Evolutionary conservation across 306 rosid species (phyloP).

Genomic region (Fragaria iinumae): DNA sequence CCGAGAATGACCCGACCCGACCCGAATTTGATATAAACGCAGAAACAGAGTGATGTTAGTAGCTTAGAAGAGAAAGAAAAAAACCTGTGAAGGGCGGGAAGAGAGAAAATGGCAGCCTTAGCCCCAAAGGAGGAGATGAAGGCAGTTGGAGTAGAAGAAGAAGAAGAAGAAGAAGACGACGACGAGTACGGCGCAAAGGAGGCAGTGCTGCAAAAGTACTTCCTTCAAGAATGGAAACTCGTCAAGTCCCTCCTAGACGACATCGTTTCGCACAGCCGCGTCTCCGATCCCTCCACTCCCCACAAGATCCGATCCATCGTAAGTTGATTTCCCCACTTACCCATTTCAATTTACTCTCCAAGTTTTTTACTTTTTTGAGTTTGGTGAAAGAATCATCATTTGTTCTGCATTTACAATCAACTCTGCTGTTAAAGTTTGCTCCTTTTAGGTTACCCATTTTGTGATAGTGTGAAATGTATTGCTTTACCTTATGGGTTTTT

Average conservation of each 20-base stretch:
- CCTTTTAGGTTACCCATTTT: not conserved
- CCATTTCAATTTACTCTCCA: not conserved
- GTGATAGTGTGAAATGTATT: not conserved
- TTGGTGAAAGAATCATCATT: too few species aligned
- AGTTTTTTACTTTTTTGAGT: too few species aligned
- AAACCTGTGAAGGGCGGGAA: not conserved
- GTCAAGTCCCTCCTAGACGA: constrained; percentile 68
- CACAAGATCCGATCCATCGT: constrained; percentile 91
- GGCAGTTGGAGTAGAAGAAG: constrained; percentile 19
- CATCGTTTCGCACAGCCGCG: constrained; percentile 64
- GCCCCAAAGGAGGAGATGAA: constrained; percentile 7
- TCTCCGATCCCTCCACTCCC: constrained; percentile 58
- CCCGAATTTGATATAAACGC: not conserved
- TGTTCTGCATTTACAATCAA: not conserved
- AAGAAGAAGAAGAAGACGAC: constrained; percentile 50
- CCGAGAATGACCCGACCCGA: too few species aligned
- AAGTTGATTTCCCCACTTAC: constrained; percentile 8
- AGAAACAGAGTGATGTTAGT: not conserved
- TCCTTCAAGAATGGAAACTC: constrained; percentile 88
- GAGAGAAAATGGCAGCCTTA: not conserved
- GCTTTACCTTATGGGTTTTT: not conserved
- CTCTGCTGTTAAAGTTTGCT: not conserved
- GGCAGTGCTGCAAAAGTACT: constrained; percentile 75
- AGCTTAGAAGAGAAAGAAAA: not conserved
- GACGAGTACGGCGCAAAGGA: constrained; percentile 82